A percentile compares a stretch with the other conserved stretches of the same genome.
Evolutionary conservation across 495 filamentous ascomycete species (phyloP).

Genomic region (Xylaria intraflava): DNA sequence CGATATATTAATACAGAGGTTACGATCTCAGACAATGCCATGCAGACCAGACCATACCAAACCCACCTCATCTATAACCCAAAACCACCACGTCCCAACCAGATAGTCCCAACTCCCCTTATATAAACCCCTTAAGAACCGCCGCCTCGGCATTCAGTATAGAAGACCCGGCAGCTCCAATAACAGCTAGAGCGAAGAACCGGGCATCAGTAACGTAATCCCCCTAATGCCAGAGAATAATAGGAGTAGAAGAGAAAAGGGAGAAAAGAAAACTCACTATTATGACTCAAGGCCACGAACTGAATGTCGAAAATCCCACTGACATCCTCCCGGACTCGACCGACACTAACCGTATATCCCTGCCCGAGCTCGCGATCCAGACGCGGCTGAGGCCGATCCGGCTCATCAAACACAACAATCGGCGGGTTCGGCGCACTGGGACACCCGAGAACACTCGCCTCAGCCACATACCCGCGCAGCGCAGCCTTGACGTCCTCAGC

Average conservation of each 20-base stretch:
- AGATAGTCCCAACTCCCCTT: too few species aligned
- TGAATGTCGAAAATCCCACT: slow-evolving; percentile 76
- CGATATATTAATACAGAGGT: too few species aligned
- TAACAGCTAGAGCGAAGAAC: slow-evolving; percentile 52
- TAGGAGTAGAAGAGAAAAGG: not conserved
- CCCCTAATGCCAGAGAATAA: not conserved
- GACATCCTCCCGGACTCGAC: slow-evolving; percentile 65
- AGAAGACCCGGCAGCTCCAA: slow-evolving; percentile 89
- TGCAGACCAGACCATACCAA: too few species aligned
- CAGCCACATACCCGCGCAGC: slow-evolving; percentile 64
- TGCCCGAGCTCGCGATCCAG: slow-evolving; percentile 67
- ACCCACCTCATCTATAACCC: too few species aligned
- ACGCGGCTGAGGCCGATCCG: slow-evolving; percentile 76
- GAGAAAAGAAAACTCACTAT: slow-evolving; percentile 51
- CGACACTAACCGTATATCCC: slow-evolving; percentile 78
- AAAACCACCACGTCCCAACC: too few species aligned
- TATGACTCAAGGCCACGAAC: slow-evolving; percentile 78
- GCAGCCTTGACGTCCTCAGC: slow-evolving; percentile 64
- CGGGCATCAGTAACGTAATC: slow-evolving; percentile 1
- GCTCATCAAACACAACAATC: slow-evolving; percentile 73
- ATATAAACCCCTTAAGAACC: slow-evolving; percentile 79
- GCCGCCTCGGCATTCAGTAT: slow-evolving; percentile 94
- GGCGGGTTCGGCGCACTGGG: slow-evolving; percentile 67
- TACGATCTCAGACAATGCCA: too few species aligned
- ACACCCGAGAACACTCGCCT: slow-evolving; percentile 66